Conservation (phyloP, 805 yeast species). For the Yarrowia sp. region DNA sequence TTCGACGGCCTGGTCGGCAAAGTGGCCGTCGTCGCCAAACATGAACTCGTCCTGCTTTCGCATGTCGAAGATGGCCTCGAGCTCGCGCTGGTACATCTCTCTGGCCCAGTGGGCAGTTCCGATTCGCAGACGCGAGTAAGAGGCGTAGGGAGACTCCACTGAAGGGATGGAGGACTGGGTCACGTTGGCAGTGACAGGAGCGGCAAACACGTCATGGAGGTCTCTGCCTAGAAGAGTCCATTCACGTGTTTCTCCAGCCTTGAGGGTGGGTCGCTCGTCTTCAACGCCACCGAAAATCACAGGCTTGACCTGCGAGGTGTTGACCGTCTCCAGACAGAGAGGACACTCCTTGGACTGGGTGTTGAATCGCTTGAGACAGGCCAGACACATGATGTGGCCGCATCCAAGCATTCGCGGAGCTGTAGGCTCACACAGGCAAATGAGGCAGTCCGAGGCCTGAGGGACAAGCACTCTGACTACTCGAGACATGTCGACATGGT, state of each 20-base stretch:
- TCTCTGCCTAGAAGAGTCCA: slow-evolving; percentile 69
- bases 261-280: slow-evolving; percentile 61
- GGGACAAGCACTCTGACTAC: slow-evolving; percentile 79
- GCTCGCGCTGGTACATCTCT: slow-evolving; percentile 66
- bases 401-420: slow-evolving; percentile 96
- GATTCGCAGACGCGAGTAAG: slow-evolving; percentile 71
- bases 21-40: slow-evolving; percentile 66
- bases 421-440: slow-evolving; percentile 82
- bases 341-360: slow-evolving; percentile 77
- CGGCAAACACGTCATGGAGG: slow-evolving; percentile 43
- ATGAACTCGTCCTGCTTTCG: slow-evolving; percentile 62
- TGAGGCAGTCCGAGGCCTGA: slow-evolving; percentile 80
- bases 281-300: slow-evolving; percentile 63
- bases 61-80: slow-evolving; percentile 58
- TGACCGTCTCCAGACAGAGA: slow-evolving; percentile 67
- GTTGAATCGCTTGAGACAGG: slow-evolving; percentile 77
- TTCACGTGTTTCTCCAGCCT: slow-evolving; percentile 60
- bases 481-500: slow-evolving; percentile 65
- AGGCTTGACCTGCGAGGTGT: slow-evolving; percentile 66
- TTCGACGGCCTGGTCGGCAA: slow-evolving; percentile 60
- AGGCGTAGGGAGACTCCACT: slow-evolving; percentile 29
- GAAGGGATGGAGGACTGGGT: slow-evolving; percentile 19
- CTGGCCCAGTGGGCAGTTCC: slow-evolving; percentile 65
- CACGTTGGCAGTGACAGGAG: slow-evolving; percentile 40
- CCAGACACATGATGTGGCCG: slow-evolving; percentile 89